Percentiles rank a stretch among this genome's conserved stretches.
Evolutionary conservation across 75 land plant species (phyloP).

Genomic region (Pseudotsuga menziesii): DNA sequence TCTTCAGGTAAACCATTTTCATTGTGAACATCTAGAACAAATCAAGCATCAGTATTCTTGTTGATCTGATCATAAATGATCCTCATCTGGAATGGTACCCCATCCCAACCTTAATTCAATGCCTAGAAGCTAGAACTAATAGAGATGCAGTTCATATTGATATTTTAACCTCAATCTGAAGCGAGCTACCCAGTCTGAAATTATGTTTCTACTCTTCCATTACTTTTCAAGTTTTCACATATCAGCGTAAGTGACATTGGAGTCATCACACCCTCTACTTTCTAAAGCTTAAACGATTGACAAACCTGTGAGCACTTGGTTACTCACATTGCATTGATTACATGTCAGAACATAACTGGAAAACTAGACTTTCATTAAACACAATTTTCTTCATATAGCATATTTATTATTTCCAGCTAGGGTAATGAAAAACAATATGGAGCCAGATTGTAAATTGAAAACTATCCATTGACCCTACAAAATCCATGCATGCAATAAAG

Average conservation of each 20-base stretch:
- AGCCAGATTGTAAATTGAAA: background rate
- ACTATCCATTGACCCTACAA: background rate
- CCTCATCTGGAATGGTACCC: background rate
- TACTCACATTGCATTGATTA: background rate
- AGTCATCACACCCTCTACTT: background rate
- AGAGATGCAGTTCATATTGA: background rate
- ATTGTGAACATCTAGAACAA: too few species aligned
- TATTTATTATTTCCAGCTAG: background rate
- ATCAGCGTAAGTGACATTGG: background rate
- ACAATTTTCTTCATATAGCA: background rate
- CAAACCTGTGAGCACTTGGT: background rate
- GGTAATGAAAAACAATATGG: background rate
- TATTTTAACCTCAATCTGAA: background rate
- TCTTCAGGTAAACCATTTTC: too few species aligned
- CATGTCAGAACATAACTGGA: background rate
- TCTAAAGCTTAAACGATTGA: background rate
- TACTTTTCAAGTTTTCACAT: background rate
- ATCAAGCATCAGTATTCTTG: background rate
- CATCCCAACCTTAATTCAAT: background rate
- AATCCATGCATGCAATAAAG: background rate
- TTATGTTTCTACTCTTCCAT: background rate
- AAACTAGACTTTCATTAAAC: background rate
- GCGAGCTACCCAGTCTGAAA: background rate
- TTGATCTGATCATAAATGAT: background rate
- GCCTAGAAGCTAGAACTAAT: background rate